A percentile compares a stretch with the other conserved stretches of the same genome.
Evolutionary conservation across 2,329 filamentous ascomycete species (phyloP).

Genomic region (Ceratocystis cubensis): DNA sequence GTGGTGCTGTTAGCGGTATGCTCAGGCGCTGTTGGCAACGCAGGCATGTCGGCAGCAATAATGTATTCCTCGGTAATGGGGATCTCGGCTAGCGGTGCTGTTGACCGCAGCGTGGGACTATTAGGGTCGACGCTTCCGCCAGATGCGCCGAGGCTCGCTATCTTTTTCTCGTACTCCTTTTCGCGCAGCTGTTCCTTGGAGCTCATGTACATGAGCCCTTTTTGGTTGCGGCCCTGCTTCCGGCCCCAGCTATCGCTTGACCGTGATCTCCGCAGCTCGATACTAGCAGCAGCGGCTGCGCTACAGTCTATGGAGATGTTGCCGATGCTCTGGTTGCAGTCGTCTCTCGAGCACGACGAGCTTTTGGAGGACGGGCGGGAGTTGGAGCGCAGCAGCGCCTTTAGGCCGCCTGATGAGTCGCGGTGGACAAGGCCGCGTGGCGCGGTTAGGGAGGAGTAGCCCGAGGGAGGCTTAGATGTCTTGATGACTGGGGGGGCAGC

Average conservation of each 20-base stretch:
- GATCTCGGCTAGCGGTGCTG: conserved; percentile 34
- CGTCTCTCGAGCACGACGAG: conserved; percentile 43
- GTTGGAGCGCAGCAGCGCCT: conserved; percentile 45
- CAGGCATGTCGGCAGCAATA: conserved; percentile 25
- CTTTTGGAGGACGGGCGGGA: conserved; percentile 49
- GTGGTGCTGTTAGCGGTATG: background rate
- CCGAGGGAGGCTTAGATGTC: conserved; percentile 70
- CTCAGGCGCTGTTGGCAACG: background rate
- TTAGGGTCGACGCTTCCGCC: conserved; percentile 32
- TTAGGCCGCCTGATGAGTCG: conserved; percentile 40
- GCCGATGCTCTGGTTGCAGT: conserved; percentile 50
- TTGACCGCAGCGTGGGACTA: conserved; percentile 26
- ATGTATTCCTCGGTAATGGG: conserved; percentile 44
- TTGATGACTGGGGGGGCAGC: conserved; percentile 60
- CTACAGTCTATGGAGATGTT: conserved; percentile 51
- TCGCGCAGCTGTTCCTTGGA: conserved; percentile 55
- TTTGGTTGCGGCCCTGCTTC: conserved; percentile 41
- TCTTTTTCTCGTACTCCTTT: conserved; percentile 49
- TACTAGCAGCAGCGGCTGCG: conserved; percentile 28
- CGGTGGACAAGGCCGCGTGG: conserved; percentile 42
- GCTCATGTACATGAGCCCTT: conserved; percentile 59
- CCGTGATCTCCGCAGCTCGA: conserved; percentile 39
- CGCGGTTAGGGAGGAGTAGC: conserved; percentile 58
- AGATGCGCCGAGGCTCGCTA: conserved; percentile 34
- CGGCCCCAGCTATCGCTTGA: conserved; percentile 52